Base-by-base conservation (phyloP, 768 basidiomycete genomes). In the Hygrophorus russula region DNA sequence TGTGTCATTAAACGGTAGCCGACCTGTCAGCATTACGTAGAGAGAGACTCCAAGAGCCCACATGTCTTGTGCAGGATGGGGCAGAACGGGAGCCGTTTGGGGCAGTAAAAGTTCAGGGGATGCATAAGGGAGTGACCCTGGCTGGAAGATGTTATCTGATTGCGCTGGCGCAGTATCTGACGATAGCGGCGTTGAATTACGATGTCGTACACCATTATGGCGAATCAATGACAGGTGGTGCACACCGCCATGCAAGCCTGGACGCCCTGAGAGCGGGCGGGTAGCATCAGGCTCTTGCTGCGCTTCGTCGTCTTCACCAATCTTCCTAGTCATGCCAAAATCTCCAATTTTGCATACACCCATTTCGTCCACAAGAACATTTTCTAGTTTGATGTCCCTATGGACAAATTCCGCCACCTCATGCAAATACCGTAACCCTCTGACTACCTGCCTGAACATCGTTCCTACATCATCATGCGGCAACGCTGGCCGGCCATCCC, bases 341-440 rank as follows among this genome's bases (percentile, higher is more conserved):
- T 93, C 90, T 35, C 69, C 68, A 27, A 94, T 82, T 56, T 79
- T 78, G 67, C 89, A 91, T n/a, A 80, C 72, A 44, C 87, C 84
- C 68, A 76, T 78, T 57, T 88, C 84, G 59, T 93, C 89, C 42
- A 93, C 80, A 34, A 98, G 76, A 39, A 98, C 79, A 65, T 99
- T 99, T 64, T 98, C 96, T 46, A 96, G 76, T 67, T 99, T 99
- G 60, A 99, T 68, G 64, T 99, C 96, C 53, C 91, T 76, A 65
- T 99, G 94, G 42, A 93, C 83, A 52, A 83, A 76, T 6, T 71
- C 63, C 19, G 78, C 82, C 33, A 75, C 73, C 46, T 82, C 76
- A 59, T 94, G 90, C 56, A 94, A 61, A 63, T 92, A 92, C 41
- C 78, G 73, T 56, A 92, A 61, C 14, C 86, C 89, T 43, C 82